Evolutionary conservation across 306 rosid genomes (phyloP).

Genomic region (Quercus glauca): DNA sequence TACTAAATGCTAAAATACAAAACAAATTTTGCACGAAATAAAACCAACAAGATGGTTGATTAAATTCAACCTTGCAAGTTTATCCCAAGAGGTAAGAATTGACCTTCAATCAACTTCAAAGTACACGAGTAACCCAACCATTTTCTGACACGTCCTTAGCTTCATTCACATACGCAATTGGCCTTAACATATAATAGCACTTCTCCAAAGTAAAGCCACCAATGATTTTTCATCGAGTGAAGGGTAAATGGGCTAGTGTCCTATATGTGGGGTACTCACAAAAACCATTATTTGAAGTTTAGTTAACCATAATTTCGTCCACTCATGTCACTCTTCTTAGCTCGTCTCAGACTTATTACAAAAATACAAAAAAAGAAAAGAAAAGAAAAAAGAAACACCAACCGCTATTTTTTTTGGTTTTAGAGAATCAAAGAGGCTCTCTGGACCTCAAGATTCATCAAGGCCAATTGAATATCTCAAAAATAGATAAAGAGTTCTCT

Average conservation of each 20-base stretch:
- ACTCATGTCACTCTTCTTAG: slow-evolving; percentile 60
- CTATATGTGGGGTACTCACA: slow-evolving; percentile 6
- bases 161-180: neutral
- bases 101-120: neutral
- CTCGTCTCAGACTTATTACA: neutral
- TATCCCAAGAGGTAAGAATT: neutral
- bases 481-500: neutral
- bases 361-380: neutral
- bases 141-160: too few species aligned
- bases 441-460: slow-evolving; percentile 17
- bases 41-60: too few species aligned
- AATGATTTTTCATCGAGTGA: neutral
- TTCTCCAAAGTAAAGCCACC: neutral
- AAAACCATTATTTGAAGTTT: slow-evolving; percentile 28
- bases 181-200: neutral
- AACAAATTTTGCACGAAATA: too few species aligned
- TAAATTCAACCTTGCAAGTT: too few species aligned
- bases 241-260: neutral
- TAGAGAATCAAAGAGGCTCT: slow-evolving; percentile 22
- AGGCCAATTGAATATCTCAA: neutral
- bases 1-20: too few species aligned
- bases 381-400: neutral
- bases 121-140: too few species aligned
- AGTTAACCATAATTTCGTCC: slow-evolving; percentile 58
- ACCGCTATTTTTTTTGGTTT: slow-evolving; percentile 33